Conservation (phyloP, 108 stramenopile genomes). For the Skeletonema grethae region DNA sequence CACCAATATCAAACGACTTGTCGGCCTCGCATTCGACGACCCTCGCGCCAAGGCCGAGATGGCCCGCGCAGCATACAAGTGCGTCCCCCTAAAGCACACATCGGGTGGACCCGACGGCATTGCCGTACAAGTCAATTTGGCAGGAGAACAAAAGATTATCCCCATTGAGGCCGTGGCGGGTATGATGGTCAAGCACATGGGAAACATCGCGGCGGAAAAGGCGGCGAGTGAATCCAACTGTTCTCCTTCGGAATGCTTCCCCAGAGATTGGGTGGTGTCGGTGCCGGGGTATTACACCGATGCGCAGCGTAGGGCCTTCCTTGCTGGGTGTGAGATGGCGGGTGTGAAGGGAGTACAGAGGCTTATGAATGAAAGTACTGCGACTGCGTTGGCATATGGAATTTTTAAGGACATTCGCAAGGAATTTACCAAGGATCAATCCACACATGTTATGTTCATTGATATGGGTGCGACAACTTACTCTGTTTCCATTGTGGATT, state of each 20-base stretch:
- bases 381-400: constrained; percentile 97
- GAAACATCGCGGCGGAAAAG: constrained; percentile 80
- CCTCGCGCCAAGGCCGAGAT: constrained; percentile 91
- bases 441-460: constrained; percentile 91
- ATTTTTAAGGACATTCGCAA: constrained; percentile 97
- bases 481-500: constrained; percentile 90
- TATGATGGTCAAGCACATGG: constrained; percentile 93
- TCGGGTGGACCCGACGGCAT: constrained; percentile 67
- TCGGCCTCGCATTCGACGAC: constrained; percentile 91
- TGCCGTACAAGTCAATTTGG: constrained; percentile 64
- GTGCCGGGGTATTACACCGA: constrained; percentile 97
- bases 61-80: constrained; percentile 62
- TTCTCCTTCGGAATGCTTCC: constrained; percentile 53
- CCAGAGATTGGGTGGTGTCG: constrained; percentile 93
- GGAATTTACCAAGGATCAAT: constrained; percentile 78
- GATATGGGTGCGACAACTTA: constrained; percentile 94
- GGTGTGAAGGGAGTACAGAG: constrained; percentile 89
- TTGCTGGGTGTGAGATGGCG: constrained; percentile 90
- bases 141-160: constrained; percentile 67
- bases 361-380: constrained; percentile 95
- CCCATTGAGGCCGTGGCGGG: constrained; percentile 89
- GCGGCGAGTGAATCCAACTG: constrained; percentile 42
- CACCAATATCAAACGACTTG: constrained; percentile 86
- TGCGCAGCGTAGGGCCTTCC: constrained; percentile 88
- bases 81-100: constrained; percentile 66